Evolutionary conservation across 331 rosid species (phyloP).

Genomic region (Erythrophleum ivorense): DNA sequence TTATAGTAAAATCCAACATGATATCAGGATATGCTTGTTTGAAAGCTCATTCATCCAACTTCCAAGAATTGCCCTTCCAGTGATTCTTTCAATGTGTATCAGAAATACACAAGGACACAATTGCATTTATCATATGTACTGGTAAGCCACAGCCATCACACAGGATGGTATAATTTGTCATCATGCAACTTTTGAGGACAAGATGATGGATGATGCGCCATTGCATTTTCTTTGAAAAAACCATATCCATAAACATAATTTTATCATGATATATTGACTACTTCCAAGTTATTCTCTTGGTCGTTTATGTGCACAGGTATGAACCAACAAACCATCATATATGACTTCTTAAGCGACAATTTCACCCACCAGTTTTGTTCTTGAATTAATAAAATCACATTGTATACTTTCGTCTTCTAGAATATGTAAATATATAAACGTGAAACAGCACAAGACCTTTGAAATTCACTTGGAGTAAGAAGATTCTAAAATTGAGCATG

Average conservation of each 20-base stretch:
- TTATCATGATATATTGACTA: background rate
- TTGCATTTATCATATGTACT: background rate
- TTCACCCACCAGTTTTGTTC: background rate
- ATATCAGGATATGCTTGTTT: constrained; percentile 42
- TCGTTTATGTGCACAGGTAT: background rate
- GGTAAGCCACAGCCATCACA: background rate
- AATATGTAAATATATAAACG: background rate
- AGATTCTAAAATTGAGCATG: constrained; percentile 30
- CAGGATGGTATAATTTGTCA: background rate
- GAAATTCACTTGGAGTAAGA: constrained; percentile 9
- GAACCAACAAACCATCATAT: constrained; percentile 1
- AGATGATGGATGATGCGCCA: background rate
- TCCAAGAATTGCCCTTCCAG: constrained; percentile 51
- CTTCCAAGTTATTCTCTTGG: constrained; percentile 17
- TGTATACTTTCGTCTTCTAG: constrained; percentile 1
- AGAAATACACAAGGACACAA: background rate
- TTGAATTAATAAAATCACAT: background rate
- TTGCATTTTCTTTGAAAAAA: background rate
- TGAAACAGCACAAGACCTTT: constrained; percentile 20
- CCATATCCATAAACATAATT: background rate
- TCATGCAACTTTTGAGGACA: background rate
- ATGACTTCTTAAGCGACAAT: background rate
- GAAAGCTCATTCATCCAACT: constrained; percentile 60
- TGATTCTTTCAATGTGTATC: background rate
- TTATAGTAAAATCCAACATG: background rate